Conservation (phyloP, 805 yeast species). For the Teunomyces barrocoloradensis region DNA sequence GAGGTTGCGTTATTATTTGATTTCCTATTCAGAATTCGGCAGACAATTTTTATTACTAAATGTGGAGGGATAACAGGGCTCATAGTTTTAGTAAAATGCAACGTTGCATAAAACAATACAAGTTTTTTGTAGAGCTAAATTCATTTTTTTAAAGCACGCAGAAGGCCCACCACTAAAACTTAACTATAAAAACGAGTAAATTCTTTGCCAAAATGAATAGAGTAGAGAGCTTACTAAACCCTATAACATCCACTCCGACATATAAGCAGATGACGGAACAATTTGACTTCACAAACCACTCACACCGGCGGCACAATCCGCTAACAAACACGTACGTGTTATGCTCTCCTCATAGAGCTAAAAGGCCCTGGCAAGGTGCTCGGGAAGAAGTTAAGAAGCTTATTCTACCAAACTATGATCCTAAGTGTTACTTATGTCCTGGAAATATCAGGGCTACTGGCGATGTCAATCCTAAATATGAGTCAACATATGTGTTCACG, state of each 20-base stretch:
- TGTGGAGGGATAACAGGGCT: background rate
- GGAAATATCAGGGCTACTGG: conserved; percentile 67
- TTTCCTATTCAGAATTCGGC: background rate
- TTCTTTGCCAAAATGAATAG: conserved; percentile 6
- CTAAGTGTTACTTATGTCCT: conserved; percentile 70
- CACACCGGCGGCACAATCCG: conserved; percentile 71
- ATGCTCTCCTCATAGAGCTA: conserved; percentile 74
- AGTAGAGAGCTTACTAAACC: conserved; percentile 21
- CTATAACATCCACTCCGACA: conserved; percentile 19
- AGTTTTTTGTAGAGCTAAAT: background rate
- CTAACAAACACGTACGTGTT: conserved; percentile 66
- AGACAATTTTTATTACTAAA: background rate
- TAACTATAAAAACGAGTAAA: background rate
- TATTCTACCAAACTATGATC: conserved; percentile 54
- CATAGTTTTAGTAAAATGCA: conserved; percentile 3
- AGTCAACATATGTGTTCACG: conserved; percentile 55
- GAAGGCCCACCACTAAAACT: background rate
- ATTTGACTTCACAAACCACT: conserved; percentile 53
- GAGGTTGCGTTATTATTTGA: background rate
- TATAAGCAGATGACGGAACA: conserved; percentile 7
- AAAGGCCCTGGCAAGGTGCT: conserved; percentile 81
- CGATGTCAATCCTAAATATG: conserved; percentile 54
- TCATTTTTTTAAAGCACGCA: background rate
- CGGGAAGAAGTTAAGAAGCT: conserved; percentile 48
- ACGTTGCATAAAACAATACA: conserved; percentile 3